Evolutionary conservation across 768 basidiomycete genomes (phyloP).

Genomic region (Rhizopogon vulgaris): DNA sequence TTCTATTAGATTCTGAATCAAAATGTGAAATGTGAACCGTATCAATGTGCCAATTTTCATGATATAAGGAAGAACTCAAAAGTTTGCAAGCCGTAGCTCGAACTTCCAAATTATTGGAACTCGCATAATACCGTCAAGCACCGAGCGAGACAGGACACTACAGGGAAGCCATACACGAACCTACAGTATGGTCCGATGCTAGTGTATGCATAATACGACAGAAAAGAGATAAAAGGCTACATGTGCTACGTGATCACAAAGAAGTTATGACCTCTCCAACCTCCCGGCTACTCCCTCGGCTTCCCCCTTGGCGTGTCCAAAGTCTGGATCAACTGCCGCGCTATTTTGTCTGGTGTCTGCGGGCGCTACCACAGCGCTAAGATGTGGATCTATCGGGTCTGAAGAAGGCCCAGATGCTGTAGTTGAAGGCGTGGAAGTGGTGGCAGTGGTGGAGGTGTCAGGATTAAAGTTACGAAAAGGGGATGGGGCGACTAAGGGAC

Average conservation of each 20-base stretch:
- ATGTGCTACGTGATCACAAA: background rate
- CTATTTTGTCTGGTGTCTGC: conserved; percentile 21
- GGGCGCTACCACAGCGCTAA: conserved; percentile 19
- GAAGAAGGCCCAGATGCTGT: conserved; percentile 28
- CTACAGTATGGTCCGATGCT: background rate
- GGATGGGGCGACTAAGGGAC: conserved; percentile 51
- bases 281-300: conserved; percentile 17
- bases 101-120: background rate
- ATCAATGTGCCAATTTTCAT: too few species aligned
- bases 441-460: conserved; percentile 22
- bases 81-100: too few species aligned
- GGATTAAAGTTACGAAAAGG: conserved; percentile 43
- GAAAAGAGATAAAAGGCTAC: background rate
- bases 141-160: background rate
- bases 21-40: too few species aligned
- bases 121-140: background rate
- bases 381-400: conserved; percentile 27
- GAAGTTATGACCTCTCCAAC: conserved; percentile 13
- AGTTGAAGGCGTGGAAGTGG: conserved; percentile 28
- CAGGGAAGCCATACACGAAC: background rate
- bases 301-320: conserved; percentile 15
- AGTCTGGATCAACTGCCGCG: conserved; percentile 17
- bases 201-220: background rate
- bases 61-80: too few species aligned
- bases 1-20: too few species aligned